Base-by-base conservation (phyloP, 2,329 filamentous ascomycete species). In the Fonsecaea nubica region DNA sequence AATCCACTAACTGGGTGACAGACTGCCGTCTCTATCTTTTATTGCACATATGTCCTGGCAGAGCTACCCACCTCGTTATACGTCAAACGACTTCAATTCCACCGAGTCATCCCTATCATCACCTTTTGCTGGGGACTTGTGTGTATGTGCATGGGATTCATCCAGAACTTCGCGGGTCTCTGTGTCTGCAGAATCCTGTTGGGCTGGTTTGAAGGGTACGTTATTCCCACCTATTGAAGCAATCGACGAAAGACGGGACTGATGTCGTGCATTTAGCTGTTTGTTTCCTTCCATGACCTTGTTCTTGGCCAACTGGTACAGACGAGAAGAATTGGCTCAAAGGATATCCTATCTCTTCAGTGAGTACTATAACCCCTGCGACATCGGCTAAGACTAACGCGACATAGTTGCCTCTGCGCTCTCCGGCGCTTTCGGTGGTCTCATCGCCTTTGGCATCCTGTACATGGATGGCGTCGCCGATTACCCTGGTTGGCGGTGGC, bases 1-100 rank as follows among this genome's bases (percentile, higher is more conserved):
- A 42, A 13, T 6, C 42, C 13, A 42, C 32, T 40, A 32, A 61
- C 45, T 21, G 12, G 21, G 8, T 13, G 15, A 15, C 53, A 69
- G 67, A 82, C 75, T 3, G 83, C 81, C 3, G 79, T 84, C 8
- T 81, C 80, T 0, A 80, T 86, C 55, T 84, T 86, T 71, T 85
- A 84, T 68, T 81, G 79, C 9, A 84, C 82, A 9, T 84, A 85
- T 61, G 80, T 85, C 9, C 70, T 79, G 3, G 81, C 84, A 50
- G 84, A 86, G 62, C 79, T 80, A 0, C 83, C 82, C 0, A 80
- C 79, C 64, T 80, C 82, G 1, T 74, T 85, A 32, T 68, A 81
- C 5, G 78, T 85, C 73, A 85, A 85, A 74, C 82, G 80, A 59
- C 68, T 82, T 32, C 81, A 78, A 0, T 81, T 82, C 1, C 75